phyloP scores from a whole-genome alignment of 1,284 basidiomycete species.

The Malassezia globosa region DNA sequence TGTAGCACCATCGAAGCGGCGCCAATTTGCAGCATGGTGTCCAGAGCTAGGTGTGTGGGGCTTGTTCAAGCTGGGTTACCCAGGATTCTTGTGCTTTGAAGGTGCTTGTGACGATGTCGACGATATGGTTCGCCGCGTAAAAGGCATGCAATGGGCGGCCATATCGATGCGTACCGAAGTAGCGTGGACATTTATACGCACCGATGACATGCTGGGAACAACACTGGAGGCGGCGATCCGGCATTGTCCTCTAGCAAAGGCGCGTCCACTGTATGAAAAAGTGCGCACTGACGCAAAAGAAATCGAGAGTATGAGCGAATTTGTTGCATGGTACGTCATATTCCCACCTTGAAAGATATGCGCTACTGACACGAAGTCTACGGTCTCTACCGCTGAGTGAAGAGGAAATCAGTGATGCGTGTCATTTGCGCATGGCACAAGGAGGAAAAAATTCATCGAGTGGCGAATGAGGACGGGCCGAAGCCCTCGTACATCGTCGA shows the following conservation, averaged over 20 bases:
- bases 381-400: conserved; percentile 1
- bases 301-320: conserved; percentile 6
- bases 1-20: conserved; percentile 20
- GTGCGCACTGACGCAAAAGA: conserved; percentile 5
- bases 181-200: neutral
- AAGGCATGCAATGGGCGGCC: conserved; percentile 19
- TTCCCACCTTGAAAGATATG: no score
- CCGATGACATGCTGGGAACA: neutral
- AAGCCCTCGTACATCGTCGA: conserved; percentile 15
- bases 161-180: conserved; percentile 11
- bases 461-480: conserved; percentile 6
- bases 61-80: conserved; percentile 20
- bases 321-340: conserved; percentile 10
- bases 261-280: neutral
- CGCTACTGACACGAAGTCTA: conserved; percentile 11
- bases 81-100: conserved; percentile 23
- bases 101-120: conserved; percentile 17
- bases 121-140: conserved; percentile 20
- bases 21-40: conserved; percentile 19
- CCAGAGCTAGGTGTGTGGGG: conserved; percentile 19
- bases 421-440: conserved; percentile 12
- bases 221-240: conserved; percentile 2
- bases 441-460: conserved; percentile 17
- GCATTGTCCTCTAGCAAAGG: neutral
- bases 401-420: conserved; percentile 14